Evolutionary conservation across 306 rosid species (phyloP).

Genomic region (Sindora glabra): DNA sequence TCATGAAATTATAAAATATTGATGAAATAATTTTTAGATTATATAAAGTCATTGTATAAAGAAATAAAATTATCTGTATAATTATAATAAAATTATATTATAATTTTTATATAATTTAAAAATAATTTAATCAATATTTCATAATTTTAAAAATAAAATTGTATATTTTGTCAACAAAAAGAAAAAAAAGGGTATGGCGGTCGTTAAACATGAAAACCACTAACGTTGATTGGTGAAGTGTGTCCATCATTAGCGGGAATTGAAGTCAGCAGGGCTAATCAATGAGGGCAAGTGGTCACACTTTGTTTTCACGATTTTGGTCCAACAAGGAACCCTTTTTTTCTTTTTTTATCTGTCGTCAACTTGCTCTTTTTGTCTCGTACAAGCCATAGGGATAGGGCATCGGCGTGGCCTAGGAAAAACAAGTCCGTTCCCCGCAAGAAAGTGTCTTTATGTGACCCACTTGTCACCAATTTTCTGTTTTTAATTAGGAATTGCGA

Average conservation of each 20-base stretch:
- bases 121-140: too few relatives aligned
- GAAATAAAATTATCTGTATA: too few relatives aligned
- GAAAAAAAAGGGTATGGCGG: neutral
- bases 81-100: too few relatives aligned
- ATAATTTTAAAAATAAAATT: too few relatives aligned
- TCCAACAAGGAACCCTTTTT: neutral
- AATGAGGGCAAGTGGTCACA: slow-evolving; percentile 19
- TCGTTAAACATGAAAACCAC: slow-evolving; percentile 2
- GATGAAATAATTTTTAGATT: too few relatives aligned
- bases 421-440: slow-evolving; percentile 4
- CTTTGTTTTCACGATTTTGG: slow-evolving; percentile 13
- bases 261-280: slow-evolving; percentile 32
- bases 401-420: neutral
- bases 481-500: neutral
- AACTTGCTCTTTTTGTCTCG: neutral
- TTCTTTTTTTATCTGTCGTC: neutral
- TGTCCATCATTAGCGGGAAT: slow-evolving; percentile 28
- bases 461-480: neutral
- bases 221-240: slow-evolving; percentile 4
- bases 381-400: neutral
- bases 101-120: too few relatives aligned
- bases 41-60: too few relatives aligned
- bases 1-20: neutral
- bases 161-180: too few relatives aligned
- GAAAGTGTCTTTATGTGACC: neutral